These are phyloP conservation scores for Eremothecium coryli DNA, from an alignment of 1,139 yeast genomes.

Conservation along the genomic window DNA sequence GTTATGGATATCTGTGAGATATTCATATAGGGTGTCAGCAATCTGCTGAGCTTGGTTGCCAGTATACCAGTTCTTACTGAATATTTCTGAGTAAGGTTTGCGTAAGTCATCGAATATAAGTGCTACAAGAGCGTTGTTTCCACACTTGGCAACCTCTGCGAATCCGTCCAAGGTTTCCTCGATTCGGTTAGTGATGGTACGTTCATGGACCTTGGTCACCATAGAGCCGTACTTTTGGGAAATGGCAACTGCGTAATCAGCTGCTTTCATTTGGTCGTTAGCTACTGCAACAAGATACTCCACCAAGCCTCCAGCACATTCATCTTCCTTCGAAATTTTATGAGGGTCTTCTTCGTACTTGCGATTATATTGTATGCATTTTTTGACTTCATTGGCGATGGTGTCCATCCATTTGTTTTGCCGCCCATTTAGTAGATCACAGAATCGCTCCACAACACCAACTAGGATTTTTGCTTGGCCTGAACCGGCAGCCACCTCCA, in stretches of 20 bases:
- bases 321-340: conserved; percentile 40
- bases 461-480: conserved; percentile 74
- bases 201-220: conserved; percentile 58
- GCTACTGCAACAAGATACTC: conserved; percentile 81
- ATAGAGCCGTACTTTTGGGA: conserved; percentile 53
- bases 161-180: conserved; percentile 65
- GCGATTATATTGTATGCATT: conserved; percentile 39
- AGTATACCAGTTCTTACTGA: conserved; percentile 43
- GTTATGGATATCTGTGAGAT: conserved; percentile 50
- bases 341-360: conserved; percentile 31
- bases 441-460: conserved; percentile 76
- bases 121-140: conserved; percentile 53
- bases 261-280: conserved; percentile 81
- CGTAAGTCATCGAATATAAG: conserved; percentile 66
- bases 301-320: conserved; percentile 65
- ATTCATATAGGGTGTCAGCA: conserved; percentile 67
- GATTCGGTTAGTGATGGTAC: conserved; percentile 46
- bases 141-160: conserved; percentile 63
- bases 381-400: conserved; percentile 52
- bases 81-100: conserved; percentile 39
- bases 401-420: conserved; percentile 51
- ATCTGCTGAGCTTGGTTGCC: conserved; percentile 48
- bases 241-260: conserved; percentile 69
- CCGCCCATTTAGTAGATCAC: conserved; percentile 49
- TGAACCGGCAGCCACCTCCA: conserved; percentile 85